Evolutionary conservation across 225 moss, liverwort and hornwort species (phyloP).

Genomic region (Rhytidiadelphus loreus): DNA sequence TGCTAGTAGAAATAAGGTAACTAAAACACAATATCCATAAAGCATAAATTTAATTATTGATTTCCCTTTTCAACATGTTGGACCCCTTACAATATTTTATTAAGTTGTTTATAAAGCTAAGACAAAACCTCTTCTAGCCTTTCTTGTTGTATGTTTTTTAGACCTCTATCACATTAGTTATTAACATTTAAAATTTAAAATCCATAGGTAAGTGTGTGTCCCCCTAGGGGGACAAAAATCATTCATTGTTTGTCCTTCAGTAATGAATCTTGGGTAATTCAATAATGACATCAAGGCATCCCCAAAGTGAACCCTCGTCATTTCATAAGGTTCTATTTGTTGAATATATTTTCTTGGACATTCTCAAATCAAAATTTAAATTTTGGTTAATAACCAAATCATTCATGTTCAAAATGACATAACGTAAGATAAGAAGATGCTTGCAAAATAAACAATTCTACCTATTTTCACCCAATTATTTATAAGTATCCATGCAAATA

Average conservation of each 20-base stretch:
- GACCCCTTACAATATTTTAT: rapidly evolving
- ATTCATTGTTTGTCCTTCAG: no score
- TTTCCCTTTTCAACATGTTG: background rate
- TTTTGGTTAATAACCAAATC: background rate
- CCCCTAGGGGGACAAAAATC: rapidly evolving
- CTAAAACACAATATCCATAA: background rate
- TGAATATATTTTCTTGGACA: no score
- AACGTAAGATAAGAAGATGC: rapidly evolving
- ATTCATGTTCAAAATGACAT: background rate
- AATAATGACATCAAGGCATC: background rate
- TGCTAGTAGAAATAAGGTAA: background rate
- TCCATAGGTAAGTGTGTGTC: no score
- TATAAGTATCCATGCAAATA: no score
- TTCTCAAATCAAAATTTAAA: background rate
- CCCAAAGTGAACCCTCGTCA: background rate
- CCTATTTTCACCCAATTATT: background rate
- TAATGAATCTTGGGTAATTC: background rate
- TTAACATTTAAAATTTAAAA: no score
- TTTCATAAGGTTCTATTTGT: background rate
- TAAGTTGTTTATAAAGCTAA: background rate
- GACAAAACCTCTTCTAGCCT: rapidly evolving
- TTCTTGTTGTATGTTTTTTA: background rate
- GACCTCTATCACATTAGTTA: background rate
- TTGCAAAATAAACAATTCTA: background rate
- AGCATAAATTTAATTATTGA: background rate